phyloP scores from a whole-genome alignment of 2,329 filamentous ascomycete genomes.

The Fusarium caatingaense region DNA sequence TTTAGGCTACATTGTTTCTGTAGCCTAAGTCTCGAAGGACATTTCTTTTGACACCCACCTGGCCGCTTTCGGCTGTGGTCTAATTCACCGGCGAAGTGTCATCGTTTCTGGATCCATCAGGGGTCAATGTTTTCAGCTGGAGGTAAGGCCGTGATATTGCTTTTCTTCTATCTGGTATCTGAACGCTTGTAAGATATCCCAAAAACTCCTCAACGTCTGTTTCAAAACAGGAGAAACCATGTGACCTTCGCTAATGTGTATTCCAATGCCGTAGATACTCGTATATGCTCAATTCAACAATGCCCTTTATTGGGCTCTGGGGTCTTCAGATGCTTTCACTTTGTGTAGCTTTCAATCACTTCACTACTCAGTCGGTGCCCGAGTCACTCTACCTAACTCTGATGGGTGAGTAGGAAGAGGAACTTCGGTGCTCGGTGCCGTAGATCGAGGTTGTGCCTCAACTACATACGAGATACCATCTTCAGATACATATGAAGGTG shows the following conservation, averaged over 20 bases:
- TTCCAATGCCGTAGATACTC: slow-evolving; percentile 28
- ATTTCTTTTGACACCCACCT: no score
- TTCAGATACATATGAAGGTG: slow-evolving; percentile 81
- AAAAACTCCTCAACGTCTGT: slow-evolving; percentile 5
- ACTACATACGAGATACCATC: slow-evolving; percentile 80
- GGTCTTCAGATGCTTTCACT: background rate
- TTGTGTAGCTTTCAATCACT: background rate
- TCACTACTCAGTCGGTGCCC: slow-evolving; percentile 35
- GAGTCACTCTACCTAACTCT: slow-evolving; percentile 52
- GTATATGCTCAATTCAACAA: slow-evolving; percentile 22
- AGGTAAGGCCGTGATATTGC: slow-evolving; percentile 9
- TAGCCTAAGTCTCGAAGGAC: no score
- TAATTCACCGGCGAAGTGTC: slow-evolving; percentile 17
- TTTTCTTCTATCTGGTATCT: slow-evolving; percentile 23
- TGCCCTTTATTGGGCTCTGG: background rate
- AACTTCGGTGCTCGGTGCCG: slow-evolving; percentile 59
- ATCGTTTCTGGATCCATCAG: slow-evolving; percentile 18
- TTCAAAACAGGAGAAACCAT: background rate
- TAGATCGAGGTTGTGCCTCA: slow-evolving; percentile 71
- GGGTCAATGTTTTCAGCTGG: background rate
- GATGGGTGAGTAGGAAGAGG: slow-evolving; percentile 62
- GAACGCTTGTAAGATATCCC: slow-evolving; percentile 4
- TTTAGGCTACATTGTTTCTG: no score
- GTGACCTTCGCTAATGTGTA: slow-evolving; percentile 25
- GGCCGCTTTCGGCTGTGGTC: background rate